These are phyloP conservation scores for Ilyonectria robusta DNA, from an alignment of 2,329 filamentous ascomycete species.

Conservation along the genomic window DNA sequence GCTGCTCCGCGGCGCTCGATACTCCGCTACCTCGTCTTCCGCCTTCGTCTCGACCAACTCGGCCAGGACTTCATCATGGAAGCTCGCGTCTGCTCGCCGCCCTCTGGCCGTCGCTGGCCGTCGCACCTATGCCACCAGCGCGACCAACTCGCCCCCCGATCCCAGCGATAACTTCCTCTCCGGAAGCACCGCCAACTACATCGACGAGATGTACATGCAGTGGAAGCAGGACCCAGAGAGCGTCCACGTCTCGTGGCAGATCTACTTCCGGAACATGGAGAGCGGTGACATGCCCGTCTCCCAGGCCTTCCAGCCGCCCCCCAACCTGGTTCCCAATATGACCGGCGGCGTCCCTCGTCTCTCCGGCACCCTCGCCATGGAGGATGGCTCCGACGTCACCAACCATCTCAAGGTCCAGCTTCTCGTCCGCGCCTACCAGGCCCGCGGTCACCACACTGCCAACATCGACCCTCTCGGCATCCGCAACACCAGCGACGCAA, in stretches of 20 bases:
- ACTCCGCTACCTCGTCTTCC: conserved; percentile 56
- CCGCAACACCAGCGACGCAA: conserved; percentile 70
- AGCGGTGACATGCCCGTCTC: conserved; percentile 97
- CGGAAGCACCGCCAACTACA: conserved; percentile 97
- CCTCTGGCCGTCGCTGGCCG: conserved; percentile 65
- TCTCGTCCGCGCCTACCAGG: conserved; percentile 96
- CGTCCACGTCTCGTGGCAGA: conserved; percentile 98
- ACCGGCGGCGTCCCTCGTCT: conserved; percentile 83
- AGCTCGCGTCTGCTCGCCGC: conserved; percentile 62
- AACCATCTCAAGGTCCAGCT: conserved; percentile 99
- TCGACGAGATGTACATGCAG: conserved; percentile 99
- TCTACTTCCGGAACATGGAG: conserved; percentile 99
- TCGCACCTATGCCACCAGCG: conserved; percentile 67
- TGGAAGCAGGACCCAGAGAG: conserved; percentile 95
- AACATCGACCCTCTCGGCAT: conserved; percentile 97
- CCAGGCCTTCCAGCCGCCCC: conserved; percentile 95
- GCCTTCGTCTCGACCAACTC: conserved; percentile 60
- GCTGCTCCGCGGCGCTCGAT: conserved; percentile 70
- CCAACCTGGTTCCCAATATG: conserved; percentile 88
- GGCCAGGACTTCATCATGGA: conserved; percentile 59
- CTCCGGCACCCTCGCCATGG: conserved; percentile 76
- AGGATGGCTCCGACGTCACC: conserved; percentile 85
- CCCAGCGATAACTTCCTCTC: conserved; percentile 96
- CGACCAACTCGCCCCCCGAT: conserved; percentile 73
- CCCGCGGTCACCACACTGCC: conserved; percentile 97